Conservation (phyloP, 345 rosid species). For the Carallia pectinifolia region DNA sequence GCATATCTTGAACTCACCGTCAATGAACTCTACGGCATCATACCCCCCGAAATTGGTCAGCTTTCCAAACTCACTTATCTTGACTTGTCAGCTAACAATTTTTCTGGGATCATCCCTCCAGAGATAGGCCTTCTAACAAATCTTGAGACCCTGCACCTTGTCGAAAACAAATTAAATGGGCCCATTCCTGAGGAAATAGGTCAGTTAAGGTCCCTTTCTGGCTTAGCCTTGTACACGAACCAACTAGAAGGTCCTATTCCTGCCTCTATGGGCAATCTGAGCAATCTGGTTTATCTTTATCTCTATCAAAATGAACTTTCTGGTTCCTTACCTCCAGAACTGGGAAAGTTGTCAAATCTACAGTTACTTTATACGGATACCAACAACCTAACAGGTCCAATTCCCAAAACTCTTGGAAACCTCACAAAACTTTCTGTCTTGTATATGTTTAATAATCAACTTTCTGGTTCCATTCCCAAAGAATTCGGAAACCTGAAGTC, state of each 20-base stretch:
- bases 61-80: constrained; percentile 25
- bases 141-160: constrained; percentile 14
- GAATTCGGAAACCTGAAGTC: constrained; percentile 11
- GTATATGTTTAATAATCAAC: neutral
- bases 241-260: constrained; percentile 19
- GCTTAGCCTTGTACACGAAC: constrained; percentile 20
- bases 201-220: constrained; percentile 2
- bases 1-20: constrained; percentile 13
- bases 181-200: constrained; percentile 23
- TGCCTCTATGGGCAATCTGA: constrained; percentile 16
- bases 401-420: constrained; percentile 20
- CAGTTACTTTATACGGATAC: constrained; percentile 12
- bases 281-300: neutral
- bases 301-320: neutral
- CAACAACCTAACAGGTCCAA: constrained; percentile 15
- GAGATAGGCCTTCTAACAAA: constrained; percentile 18
- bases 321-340: constrained; percentile 21
- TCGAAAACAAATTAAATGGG: constrained; percentile 7
- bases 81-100: constrained; percentile 11
- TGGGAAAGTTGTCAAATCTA: constrained; percentile 16
- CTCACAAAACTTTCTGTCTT: constrained; percentile 5
- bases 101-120: constrained; percentile 15
- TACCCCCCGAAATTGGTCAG: constrained; percentile 20
- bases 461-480: neutral
- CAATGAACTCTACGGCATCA: constrained; percentile 15